Conservation (phyloP, 768 basidiomycete genomes). For the Podaxis mareebaensis region DNA sequence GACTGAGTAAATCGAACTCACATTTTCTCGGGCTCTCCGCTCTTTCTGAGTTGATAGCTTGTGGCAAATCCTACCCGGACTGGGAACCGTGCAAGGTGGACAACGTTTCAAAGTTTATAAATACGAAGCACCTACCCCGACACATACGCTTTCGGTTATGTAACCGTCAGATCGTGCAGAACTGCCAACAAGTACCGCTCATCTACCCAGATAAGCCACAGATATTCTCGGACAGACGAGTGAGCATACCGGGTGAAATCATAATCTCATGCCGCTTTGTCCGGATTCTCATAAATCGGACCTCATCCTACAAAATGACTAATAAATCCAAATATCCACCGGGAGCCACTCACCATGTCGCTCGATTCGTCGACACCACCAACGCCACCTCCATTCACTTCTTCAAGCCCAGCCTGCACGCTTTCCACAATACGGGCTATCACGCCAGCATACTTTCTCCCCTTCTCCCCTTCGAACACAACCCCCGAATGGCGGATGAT, state of each 20-base stretch:
- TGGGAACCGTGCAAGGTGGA: no score
- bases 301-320: constrained; percentile 61
- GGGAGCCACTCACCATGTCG: constrained; percentile 50
- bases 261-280: constrained; percentile 91
- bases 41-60: no score
- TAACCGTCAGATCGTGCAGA: constrained; percentile 63
- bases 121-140: constrained; percentile 2
- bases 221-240: no score
- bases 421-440: constrained; percentile 76
- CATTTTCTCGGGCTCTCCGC: no score
- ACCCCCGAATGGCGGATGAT: constrained; percentile 87
- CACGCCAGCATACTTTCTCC: constrained; percentile 70
- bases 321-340: neutral
- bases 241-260: constrained; percentile 82
- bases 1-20: no score
- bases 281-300: constrained; percentile 87
- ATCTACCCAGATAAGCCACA: constrained; percentile 43
- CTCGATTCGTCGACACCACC: constrained; percentile 30
- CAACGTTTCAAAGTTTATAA: neutral
- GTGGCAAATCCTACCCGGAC: no score
- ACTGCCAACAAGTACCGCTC: constrained; percentile 81
- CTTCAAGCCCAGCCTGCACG: constrained; percentile 78
- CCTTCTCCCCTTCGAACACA: constrained; percentile 84
- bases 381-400: constrained; percentile 54
- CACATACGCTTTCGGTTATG: neutral